phyloP scores from a whole-genome alignment of 805 yeast species.

The Metschnikowia picachoensis region DNA sequence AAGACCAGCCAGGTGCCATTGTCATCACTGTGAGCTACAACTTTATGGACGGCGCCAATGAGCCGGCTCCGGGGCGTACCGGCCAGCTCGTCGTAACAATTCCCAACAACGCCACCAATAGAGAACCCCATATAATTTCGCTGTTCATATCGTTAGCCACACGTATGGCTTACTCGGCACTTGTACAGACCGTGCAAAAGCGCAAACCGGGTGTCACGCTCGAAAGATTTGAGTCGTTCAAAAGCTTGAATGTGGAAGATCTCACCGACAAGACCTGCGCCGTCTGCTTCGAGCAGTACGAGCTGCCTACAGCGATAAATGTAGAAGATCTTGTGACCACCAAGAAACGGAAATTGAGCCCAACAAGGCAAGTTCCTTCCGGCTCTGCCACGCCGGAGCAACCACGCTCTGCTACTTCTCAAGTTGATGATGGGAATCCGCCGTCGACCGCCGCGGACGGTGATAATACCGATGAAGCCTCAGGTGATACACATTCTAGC shows the following conservation, averaged over 20 bases:
- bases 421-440: constrained; percentile 6
- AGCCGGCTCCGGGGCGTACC: constrained; percentile 38
- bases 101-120: constrained; percentile 59
- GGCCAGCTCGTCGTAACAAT: constrained; percentile 63
- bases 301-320: neutral
- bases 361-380: constrained; percentile 8
- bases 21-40: constrained; percentile 43
- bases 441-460: neutral
- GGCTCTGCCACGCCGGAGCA: constrained; percentile 13
- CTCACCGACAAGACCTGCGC: constrained; percentile 45
- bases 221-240: constrained; percentile 50
- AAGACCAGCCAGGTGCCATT: constrained; percentile 30
- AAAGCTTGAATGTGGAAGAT: constrained; percentile 25
- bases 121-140: constrained; percentile 58
- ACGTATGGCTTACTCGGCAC: constrained; percentile 61
- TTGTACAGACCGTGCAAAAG: constrained; percentile 44
- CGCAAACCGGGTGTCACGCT: constrained; percentile 51
- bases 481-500: neutral
- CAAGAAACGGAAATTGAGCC: constrained; percentile 16
- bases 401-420: neutral
- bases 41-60: constrained; percentile 39
- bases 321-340: constrained; percentile 5
- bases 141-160: constrained; percentile 65
- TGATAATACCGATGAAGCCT: neutral
- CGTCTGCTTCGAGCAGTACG: constrained; percentile 58